Conservation (phyloP, 805 yeast genomes). For the Saturnispora saitoi region DNA sequence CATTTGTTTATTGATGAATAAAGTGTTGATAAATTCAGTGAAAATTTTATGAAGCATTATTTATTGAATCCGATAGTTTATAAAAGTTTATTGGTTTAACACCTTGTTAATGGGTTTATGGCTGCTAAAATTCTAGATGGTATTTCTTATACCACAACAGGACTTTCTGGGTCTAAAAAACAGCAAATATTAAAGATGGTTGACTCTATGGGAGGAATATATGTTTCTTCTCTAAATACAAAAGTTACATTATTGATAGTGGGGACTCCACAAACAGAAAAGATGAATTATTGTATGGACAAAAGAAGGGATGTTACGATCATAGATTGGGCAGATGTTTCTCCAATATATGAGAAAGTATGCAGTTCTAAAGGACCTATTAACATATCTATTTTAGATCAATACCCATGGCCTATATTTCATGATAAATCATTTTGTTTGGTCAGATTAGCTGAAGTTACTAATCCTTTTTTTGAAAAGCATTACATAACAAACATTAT, state of each 20-base stretch:
- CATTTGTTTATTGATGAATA: not conserved
- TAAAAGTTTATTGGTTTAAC: not conserved
- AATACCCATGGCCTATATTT: slow-evolving; percentile 33
- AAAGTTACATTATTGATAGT: slow-evolving; percentile 53
- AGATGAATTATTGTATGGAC: slow-evolving; percentile 42
- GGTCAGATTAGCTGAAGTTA: slow-evolving; percentile 28
- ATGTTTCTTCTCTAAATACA: slow-evolving; percentile 48
- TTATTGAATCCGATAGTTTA: not conserved
- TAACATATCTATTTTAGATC: slow-evolving; percentile 12
- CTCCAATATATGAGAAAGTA: slow-evolving; percentile 36
- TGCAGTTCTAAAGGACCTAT: slow-evolving; percentile 17
- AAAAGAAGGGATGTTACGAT: slow-evolving; percentile 51
- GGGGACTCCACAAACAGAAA: slow-evolving; percentile 49
- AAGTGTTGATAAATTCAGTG: not conserved
- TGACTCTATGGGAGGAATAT: slow-evolving; percentile 50
- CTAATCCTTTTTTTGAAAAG: slow-evolving; percentile 21
- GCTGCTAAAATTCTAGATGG: slow-evolving; percentile 31
- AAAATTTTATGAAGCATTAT: not conserved
- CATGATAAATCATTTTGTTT: slow-evolving; percentile 38
- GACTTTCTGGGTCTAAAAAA: slow-evolving; percentile 34
- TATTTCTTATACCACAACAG: slow-evolving; percentile 50
- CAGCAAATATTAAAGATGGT: slow-evolving; percentile 39
- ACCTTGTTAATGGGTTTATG: not conserved
- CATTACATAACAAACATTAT: slow-evolving; percentile 30
- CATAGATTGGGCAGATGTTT: slow-evolving; percentile 35